Evolutionary conservation across 2,329 filamentous ascomycete species (phyloP), one percentile per base, ranked within the genome.

Genomic region (Penicillium sp.): DNA sequence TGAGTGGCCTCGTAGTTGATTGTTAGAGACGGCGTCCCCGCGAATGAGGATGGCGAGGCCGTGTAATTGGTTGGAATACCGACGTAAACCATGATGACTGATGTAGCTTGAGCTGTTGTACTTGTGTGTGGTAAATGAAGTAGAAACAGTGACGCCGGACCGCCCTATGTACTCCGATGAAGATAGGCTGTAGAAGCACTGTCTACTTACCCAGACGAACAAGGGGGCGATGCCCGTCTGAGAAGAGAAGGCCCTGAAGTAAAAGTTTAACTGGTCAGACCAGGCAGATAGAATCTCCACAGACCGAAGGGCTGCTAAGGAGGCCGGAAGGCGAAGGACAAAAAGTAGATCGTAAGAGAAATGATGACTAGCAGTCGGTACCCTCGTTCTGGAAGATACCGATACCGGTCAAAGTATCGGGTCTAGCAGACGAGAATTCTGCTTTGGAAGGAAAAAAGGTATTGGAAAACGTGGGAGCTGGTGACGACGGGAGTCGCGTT

Each of bases 151-250:
- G 61, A 64, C 58, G 59, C 63, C 53, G 57, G 54, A 65, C 61
- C 62, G 62, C 61, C 63, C 61, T 64, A 47, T 48, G 53, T 33
- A 61, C 51, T 55, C 64, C 52, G 54, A 54, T 58, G 36, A 28
- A 69, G 66, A 70, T 72, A 62, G 62, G 68, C 68, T 72, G 69
- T 83, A 88, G 89, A 89, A 94, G 91, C 91, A 90, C 91, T 91
- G 89, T 91, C 91, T 95, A 87, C 89, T 67, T 86, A 84, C 90
- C 86, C 90, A 95, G 91, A 93, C 90, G 90, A 92, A 92, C 88
- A 85, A 88, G 91, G 69, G 69, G 68, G 88, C 85, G 86, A 88
- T 83, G 89, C 89, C 83, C 89, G 91, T 84, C 86, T 89, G 90
- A 92, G 90, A 81, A 92, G 89, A 94, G 90, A 91, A 94, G 91